Percentiles rank a stretch among this genome's conserved stretches.
phyloP scores from a whole-genome alignment of 2,329 filamentous ascomycete species.

The Aphanoascus verrucosus region DNA sequence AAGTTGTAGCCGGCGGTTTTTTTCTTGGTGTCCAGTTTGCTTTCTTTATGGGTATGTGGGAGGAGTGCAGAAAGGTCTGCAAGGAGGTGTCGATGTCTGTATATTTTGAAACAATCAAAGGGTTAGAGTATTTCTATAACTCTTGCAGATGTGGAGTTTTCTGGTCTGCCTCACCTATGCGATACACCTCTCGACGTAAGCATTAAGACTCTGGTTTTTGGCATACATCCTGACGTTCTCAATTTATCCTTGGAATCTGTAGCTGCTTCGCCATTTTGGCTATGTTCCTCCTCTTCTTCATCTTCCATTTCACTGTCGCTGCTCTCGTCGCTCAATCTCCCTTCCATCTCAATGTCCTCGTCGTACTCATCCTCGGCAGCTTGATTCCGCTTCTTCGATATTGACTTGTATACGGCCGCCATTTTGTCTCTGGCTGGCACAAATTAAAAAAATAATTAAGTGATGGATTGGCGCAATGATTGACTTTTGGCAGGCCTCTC shows the following conservation, averaged over 20 bases:
- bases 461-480: neutral
- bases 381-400: conserved; percentile 30
- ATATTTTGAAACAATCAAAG: neutral
- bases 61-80: conserved; percentile 81
- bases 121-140: neutral
- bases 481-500: too few relatives aligned
- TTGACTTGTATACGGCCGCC: conserved; percentile 48
- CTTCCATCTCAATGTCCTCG: conserved; percentile 16
- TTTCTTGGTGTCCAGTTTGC: conserved; percentile 92
- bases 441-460: neutral
- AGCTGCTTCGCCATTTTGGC: conserved; percentile 17
- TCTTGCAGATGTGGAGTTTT: neutral
- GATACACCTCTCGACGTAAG: conserved; percentile 88
- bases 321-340: conserved; percentile 18
- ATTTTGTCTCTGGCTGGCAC: conserved; percentile 25
- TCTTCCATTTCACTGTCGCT: conserved; percentile 41
- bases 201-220: conserved; percentile 61
- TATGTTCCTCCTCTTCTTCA: conserved; percentile 45
- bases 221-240: conserved; percentile 21
- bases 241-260: conserved; percentile 13
- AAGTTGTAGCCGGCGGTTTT: conserved; percentile 50
- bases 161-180: conserved; percentile 51
- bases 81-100: conserved; percentile 81
- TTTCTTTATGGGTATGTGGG: conserved; percentile 86
- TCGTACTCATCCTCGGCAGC: conserved; percentile 7